Percentiles rank a stretch among this genome's conserved stretches.
Conservation (phyloP, 2,329 filamentous ascomycete genomes). For the Fusarium tupiense region DNA sequence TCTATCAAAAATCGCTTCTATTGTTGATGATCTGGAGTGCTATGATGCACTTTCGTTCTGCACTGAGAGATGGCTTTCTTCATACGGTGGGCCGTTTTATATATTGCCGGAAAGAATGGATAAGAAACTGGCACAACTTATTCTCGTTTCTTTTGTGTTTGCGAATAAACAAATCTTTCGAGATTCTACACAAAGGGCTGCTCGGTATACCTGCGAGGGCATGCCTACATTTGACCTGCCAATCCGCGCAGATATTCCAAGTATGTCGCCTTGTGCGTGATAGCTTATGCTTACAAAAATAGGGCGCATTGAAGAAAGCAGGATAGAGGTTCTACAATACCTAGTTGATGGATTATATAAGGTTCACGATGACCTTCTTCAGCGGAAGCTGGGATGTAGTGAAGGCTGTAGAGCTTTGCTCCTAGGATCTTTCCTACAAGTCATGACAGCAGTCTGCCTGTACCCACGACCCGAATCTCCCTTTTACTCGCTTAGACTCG, state of each 20-base stretch:
- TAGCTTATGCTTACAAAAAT: not conserved
- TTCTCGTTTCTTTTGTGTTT: not conserved
- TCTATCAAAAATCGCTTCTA: not conserved
- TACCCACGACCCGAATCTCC: not conserved
- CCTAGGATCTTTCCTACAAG: not conserved
- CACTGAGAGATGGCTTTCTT: rapidly evolving
- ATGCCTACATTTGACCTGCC: not conserved
- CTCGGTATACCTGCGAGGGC: not conserved
- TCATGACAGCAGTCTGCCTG: not conserved
- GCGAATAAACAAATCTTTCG: rapidly evolving
- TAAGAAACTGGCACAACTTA: not conserved
- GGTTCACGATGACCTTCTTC: not conserved
- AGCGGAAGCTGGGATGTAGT: not conserved
- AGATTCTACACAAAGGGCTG: not conserved
- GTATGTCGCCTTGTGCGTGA: not conserved
- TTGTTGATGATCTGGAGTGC: not conserved
- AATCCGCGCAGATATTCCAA: not conserved
- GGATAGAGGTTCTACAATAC: rapidly evolving
- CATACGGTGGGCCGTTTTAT: rapidly evolving
- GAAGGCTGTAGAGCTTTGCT: not conserved
- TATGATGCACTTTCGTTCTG: not conserved
- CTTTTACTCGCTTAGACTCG: not conserved
- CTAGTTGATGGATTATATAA: not conserved
- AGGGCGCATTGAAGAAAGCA: not conserved
- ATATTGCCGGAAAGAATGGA: rapidly evolving